These are phyloP conservation scores for Podaxis sp. DNA, from an alignment of 768 basidiomycete species.

Conservation along the genomic window DNA sequence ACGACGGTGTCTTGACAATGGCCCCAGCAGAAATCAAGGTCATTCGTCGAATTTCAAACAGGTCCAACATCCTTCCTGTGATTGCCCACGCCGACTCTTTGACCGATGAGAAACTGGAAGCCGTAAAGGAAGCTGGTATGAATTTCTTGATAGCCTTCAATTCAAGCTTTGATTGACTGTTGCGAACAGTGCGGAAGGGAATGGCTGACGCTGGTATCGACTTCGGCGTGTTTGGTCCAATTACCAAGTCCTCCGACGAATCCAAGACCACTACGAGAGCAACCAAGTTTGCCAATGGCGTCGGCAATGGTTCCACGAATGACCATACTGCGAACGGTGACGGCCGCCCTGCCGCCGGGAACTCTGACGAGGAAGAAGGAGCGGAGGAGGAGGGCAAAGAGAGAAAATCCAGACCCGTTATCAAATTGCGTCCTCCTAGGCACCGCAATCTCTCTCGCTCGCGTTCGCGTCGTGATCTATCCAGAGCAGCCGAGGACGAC, in stretches of 20 bases:
- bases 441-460: conserved; percentile 56
- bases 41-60: conserved; percentile 67
- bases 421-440: conserved; percentile 62
- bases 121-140: conserved; percentile 61
- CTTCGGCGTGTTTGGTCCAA: conserved; percentile 70
- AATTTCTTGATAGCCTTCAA: conserved; percentile 4
- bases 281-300: conserved; percentile 29
- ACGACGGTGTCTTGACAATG: conserved; percentile 54
- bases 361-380: conserved; percentile 27
- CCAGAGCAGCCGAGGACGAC: conserved; percentile 51
- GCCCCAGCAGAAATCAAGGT: conserved; percentile 76
- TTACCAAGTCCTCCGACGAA: conserved; percentile 16
- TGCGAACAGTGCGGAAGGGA: conserved; percentile 50
- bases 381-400: conserved; percentile 46
- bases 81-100: conserved; percentile 79
- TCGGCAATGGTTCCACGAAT: conserved; percentile 19
- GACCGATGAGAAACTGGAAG: conserved; percentile 69
- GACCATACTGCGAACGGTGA: conserved; percentile 21
- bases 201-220: conserved; percentile 63
- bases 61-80: conserved; percentile 79
- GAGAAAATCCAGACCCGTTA: conserved; percentile 65
- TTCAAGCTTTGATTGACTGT: conserved; percentile 1
- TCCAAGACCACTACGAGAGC: conserved; percentile 29
- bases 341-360: conserved; percentile 20
- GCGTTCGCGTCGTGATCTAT: conserved; percentile 67